Percentiles rank a stretch among this genome's conserved stretches.
Conservation (phyloP, 805 yeast species). For the Scheffersomyces lignosus region DNA sequence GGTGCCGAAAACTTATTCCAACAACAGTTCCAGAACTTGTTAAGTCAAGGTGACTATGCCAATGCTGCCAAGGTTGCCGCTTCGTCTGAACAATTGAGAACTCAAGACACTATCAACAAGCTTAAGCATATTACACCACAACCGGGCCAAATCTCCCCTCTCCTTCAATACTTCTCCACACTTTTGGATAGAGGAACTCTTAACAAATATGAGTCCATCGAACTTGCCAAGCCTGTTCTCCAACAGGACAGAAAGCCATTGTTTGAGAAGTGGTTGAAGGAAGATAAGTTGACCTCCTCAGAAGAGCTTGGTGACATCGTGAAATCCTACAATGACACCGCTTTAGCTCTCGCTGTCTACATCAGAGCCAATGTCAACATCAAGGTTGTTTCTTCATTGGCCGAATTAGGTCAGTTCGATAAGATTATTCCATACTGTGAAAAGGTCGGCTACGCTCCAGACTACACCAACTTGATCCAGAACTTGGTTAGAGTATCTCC, state of each 20-base stretch:
- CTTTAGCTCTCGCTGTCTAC: constrained; percentile 88
- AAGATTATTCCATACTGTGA: constrained; percentile 92
- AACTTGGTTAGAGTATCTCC: constrained; percentile 90
- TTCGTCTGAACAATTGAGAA: constrained; percentile 87
- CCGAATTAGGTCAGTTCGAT: constrained; percentile 95
- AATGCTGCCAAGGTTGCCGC: constrained; percentile 98
- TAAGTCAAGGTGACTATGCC: constrained; percentile 82
- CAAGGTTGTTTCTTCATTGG: constrained; percentile 88
- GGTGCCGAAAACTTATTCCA: constrained; percentile 93
- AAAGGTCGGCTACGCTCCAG: constrained; percentile 85
- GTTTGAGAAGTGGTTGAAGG: constrained; percentile 94
- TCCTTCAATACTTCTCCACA: constrained; percentile 87
- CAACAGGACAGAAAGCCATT: constrained; percentile 93
- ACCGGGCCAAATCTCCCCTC: constrained; percentile 94
- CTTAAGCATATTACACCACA: constrained; percentile 87
- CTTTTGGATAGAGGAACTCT: constrained; percentile 89
- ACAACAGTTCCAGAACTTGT: constrained; percentile 86
- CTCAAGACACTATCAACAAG: constrained; percentile 90
- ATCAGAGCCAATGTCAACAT: constrained; percentile 78
- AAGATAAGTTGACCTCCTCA: constrained; percentile 90
- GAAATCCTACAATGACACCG: constrained; percentile 74
- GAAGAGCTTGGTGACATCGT: constrained; percentile 97
- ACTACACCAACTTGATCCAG: constrained; percentile 85
- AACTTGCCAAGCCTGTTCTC: constrained; percentile 90
- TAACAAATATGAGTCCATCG: constrained; percentile 92